phyloP scores from a whole-genome alignment of 2,329 filamentous ascomycete genomes.

The Fusarium annulatum region DNA sequence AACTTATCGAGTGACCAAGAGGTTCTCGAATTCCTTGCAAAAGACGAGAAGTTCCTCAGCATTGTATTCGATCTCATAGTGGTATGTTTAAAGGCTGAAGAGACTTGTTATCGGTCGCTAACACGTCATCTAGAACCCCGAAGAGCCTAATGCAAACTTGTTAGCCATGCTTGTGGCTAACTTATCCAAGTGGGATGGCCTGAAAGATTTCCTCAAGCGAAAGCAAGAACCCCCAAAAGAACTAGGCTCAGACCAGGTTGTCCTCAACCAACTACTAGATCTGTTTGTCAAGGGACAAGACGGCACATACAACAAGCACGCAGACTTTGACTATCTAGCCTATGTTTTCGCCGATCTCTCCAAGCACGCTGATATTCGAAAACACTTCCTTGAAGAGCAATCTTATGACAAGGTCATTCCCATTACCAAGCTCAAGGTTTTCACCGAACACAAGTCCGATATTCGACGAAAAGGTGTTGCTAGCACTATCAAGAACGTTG shows the following conservation, averaged over 20 bases:
- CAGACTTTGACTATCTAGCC: slow-evolving; percentile 91
- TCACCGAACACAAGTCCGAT: slow-evolving; percentile 88
- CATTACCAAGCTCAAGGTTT: slow-evolving; percentile 90
- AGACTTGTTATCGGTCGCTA: not conserved
- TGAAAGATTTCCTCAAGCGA: slow-evolving; percentile 75
- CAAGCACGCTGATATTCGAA: slow-evolving; percentile 79
- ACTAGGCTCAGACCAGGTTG: slow-evolving; percentile 77
- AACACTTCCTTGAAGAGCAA: slow-evolving; percentile 79
- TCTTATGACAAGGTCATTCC: slow-evolving; percentile 87
- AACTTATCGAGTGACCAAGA: slow-evolving; percentile 84
- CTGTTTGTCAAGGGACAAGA: slow-evolving; percentile 94
- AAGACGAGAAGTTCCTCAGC: slow-evolving; percentile 85
- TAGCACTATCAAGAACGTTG: slow-evolving; percentile 92
- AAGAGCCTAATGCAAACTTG: slow-evolving; percentile 85
- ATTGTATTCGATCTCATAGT: slow-evolving; percentile 78
- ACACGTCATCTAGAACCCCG: slow-evolving; percentile 65
- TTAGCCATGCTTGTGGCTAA: slow-evolving; percentile 95
- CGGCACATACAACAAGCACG: slow-evolving; percentile 83
- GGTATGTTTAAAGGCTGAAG: slow-evolving; percentile 59
- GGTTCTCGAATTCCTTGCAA: slow-evolving; percentile 76
- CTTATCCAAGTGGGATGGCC: slow-evolving; percentile 80
- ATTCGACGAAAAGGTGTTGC: slow-evolving; percentile 94
- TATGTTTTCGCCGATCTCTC: slow-evolving; percentile 95
- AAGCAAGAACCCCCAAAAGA: slow-evolving; percentile 75
- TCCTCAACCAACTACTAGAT: slow-evolving; percentile 92